These are phyloP conservation scores for Yamadazyma spencermartinsiae DNA, from an alignment of 1,139 yeast species.

Conservation along the genomic window DNA sequence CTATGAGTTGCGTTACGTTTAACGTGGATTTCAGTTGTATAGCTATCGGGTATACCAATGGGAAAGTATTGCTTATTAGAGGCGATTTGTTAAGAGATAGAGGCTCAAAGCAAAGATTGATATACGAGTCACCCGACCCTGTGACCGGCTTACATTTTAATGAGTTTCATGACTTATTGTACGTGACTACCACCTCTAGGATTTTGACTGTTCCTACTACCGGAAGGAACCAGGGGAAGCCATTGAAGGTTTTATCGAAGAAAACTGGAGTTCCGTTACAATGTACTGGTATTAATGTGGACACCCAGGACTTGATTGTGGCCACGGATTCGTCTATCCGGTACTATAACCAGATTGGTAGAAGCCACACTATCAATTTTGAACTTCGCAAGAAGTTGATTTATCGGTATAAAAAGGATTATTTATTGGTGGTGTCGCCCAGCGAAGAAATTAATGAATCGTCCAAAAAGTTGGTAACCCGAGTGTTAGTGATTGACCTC, in stretches of 20 bases:
- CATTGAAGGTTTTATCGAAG: slow-evolving; percentile 62
- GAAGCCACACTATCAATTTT: slow-evolving; percentile 58
- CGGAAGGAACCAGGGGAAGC: slow-evolving; percentile 73
- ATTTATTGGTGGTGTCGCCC: slow-evolving; percentile 58
- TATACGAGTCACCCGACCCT: slow-evolving; percentile 74
- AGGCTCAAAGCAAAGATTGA: slow-evolving; percentile 82
- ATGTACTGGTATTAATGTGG: slow-evolving; percentile 52
- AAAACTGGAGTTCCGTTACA: slow-evolving; percentile 69
- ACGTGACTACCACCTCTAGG: slow-evolving; percentile 68
- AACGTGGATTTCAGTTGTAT: slow-evolving; percentile 61
- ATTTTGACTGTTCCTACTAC: slow-evolving; percentile 74
- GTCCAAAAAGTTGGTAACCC: slow-evolving; percentile 29
- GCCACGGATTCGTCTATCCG: slow-evolving; percentile 54
- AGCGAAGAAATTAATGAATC: slow-evolving; percentile 27
- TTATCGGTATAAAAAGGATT: slow-evolving; percentile 43
- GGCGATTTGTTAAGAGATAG: slow-evolving; percentile 89
- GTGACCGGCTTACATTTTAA: slow-evolving; percentile 72
- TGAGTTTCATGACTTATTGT: slow-evolving; percentile 43
- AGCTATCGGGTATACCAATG: slow-evolving; percentile 86
- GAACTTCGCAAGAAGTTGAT: slow-evolving; percentile 61
- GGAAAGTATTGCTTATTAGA: slow-evolving; percentile 75
- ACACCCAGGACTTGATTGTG: slow-evolving; percentile 47
- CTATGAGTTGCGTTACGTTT: slow-evolving; percentile 65
- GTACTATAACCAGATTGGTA: slow-evolving; percentile 55
- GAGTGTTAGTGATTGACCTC: slow-evolving; percentile 66